phyloP scores from a whole-genome alignment of 805 yeast species.

The Starmerella geochares region DNA sequence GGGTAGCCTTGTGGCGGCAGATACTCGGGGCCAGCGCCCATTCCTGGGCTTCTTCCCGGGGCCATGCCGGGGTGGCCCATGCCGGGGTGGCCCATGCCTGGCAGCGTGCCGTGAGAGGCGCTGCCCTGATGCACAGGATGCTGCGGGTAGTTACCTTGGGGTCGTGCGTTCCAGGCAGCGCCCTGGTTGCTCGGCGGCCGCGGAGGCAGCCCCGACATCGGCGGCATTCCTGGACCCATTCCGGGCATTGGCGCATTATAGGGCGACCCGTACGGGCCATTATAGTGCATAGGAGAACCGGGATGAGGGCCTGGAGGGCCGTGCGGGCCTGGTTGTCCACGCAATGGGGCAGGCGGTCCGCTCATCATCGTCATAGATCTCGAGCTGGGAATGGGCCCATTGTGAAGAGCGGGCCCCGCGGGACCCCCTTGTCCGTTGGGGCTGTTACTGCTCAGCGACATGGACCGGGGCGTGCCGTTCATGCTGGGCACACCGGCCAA shows the following conservation, averaged over 20 bases:
- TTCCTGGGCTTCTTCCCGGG: neutral
- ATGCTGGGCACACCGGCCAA: neutral
- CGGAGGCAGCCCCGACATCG: too few species aligned
- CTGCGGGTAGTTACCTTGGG: neutral
- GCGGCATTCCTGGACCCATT: neutral
- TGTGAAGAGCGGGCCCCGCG: neutral
- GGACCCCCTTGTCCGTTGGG: neutral
- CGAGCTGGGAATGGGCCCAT: neutral
- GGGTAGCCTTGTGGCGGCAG: neutral
- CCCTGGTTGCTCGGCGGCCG: neutral
- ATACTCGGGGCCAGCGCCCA: neutral
- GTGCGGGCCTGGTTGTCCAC: too few species aligned
- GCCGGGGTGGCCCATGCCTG: neutral
- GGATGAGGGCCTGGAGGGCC: neutral
- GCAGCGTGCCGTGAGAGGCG: neutral
- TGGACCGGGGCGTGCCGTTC: slow-evolving; percentile 16
- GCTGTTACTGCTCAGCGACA: slow-evolving; percentile 16
- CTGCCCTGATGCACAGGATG: neutral
- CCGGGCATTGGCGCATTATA: neutral
- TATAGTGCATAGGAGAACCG: slow-evolving; percentile 1
- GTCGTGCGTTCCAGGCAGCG: neutral
- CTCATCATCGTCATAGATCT: slow-evolving; percentile 4
- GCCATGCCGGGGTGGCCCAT: neutral
- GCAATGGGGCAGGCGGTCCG: neutral
- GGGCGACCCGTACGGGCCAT: slow-evolving; percentile 1